phyloP scores from a whole-genome alignment of 192 early-diverging fungal genomes.

The Coemansia aciculifera region DNA sequence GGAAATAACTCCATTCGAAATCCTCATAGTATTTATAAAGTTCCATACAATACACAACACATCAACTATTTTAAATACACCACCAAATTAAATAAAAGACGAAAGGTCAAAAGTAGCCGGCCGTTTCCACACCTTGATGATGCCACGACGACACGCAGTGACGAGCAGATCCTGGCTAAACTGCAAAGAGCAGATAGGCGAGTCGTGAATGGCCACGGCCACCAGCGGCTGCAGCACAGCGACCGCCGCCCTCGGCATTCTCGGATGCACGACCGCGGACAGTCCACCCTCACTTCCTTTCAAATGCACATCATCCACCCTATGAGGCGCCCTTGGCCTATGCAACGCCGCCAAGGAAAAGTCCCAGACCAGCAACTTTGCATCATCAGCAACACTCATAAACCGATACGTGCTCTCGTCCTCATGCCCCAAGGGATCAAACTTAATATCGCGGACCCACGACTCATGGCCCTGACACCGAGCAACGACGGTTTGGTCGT shows the following conservation, averaged over 20 bases:
- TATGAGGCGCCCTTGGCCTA: conserved; percentile 60
- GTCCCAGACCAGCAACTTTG: conserved; percentile 88
- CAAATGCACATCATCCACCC: conserved; percentile 14
- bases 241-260: conserved; percentile 51
- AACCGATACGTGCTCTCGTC: conserved; percentile 82
- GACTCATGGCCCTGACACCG: conserved; percentile 91
- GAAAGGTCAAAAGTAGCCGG: conserved; percentile 50
- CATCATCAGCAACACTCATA: conserved; percentile 89
- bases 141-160: conserved; percentile 72
- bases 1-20: too few species aligned
- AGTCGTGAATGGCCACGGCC: conserved; percentile 62
- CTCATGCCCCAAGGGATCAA: conserved; percentile 76
- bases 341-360: conserved; percentile 79
- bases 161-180: conserved; percentile 74
- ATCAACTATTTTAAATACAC: background rate
- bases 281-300: background rate
- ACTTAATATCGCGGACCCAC: conserved; percentile 81
- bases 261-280: conserved; percentile 22
- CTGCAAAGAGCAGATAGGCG: conserved; percentile 61
- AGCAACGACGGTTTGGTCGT: conserved; percentile 74
- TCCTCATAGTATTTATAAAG: too few species aligned
- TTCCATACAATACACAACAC: too few species aligned
- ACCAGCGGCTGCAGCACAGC: conserved; percentile 72
- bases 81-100: background rate
- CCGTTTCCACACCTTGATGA: conserved; percentile 72